Evolutionary conservation across 768 basidiomycete genomes (phyloP), one percentile per base, ranked within the genome.

Genomic region (Rubroboletus pulcherrimus): DNA sequence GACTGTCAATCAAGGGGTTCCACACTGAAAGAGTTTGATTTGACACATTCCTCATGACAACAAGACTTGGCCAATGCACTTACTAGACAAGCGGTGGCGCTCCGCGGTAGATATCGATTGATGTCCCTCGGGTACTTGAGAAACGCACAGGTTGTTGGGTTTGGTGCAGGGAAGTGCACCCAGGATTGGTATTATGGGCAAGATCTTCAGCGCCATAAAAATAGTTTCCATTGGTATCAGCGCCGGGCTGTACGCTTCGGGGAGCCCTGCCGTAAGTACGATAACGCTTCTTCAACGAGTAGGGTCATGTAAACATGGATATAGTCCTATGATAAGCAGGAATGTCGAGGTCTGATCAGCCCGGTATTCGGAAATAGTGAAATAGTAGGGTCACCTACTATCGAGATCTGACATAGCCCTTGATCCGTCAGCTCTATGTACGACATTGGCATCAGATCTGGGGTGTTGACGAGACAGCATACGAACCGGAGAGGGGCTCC

Each of bases 211-310:
- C 51, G 51, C 46, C n/a, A n/a, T n/a, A 19, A 54, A 24, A 15
- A 47, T 11, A 41, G 6, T 40, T 48, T 65, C 54, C 59, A 43
- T 58, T 44, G 37, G 11, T 37, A 55, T 65, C 63, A 64, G 31
- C 9, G 49, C 47, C 55, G 34, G 19, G 31, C 33, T 40, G 19
- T 12, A 21, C 26, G 14, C 42, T 58, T 51, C 8, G 10, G 30
- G 29, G 14, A 40, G 49, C 10, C 21, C 4, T 64, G 30, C 15
- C 58, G 51, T 60, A 62, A 46, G 26, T 29, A 53, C 37, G 9
- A 50, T 29, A 35, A 5, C 46, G 33, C 4, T 4, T 49, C 37
- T 49, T 49, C 17, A 15, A 29, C 12, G 26, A 7, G 17, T 34
- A 14, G 15, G 44, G 35, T 30, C 29, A 7, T 15, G n/a, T 21